Evolutionary conservation across 2,329 filamentous ascomycete species (phyloP).

Genomic region (Pezicula carpinea): DNA sequence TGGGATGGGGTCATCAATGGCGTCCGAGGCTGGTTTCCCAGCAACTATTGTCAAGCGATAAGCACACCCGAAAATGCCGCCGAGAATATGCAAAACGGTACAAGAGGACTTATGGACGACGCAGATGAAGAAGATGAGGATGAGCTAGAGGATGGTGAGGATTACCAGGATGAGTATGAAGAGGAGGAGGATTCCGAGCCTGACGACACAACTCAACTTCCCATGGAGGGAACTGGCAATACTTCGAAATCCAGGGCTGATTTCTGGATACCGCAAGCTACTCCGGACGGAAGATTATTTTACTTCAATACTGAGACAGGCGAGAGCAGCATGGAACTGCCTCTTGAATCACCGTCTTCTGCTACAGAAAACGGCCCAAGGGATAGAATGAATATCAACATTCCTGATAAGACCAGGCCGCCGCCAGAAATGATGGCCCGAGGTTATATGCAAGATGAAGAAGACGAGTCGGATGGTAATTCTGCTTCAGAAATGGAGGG

Average conservation of each 20-base stretch:
- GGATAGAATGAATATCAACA: slow-evolving; percentile 81
- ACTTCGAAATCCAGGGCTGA: slow-evolving; percentile 79
- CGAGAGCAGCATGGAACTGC: slow-evolving; percentile 89
- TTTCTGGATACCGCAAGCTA: slow-evolving; percentile 98
- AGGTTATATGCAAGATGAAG: slow-evolving; percentile 77
- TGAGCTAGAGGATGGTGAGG: slow-evolving; percentile 64
- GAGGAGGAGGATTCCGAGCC: slow-evolving; percentile 64
- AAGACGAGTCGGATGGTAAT: slow-evolving; percentile 77
- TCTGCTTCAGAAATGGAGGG: slow-evolving; percentile 86
- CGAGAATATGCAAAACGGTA: slow-evolving; percentile 53
- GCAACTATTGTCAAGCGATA: slow-evolving; percentile 94
- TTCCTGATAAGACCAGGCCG: slow-evolving; percentile 85
- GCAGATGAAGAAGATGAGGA: slow-evolving; percentile 59
- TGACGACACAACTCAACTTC: slow-evolving; percentile 52
- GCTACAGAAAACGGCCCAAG: slow-evolving; percentile 77
- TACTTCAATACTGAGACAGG: slow-evolving; percentile 99
- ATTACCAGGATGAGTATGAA: slow-evolving; percentile 53
- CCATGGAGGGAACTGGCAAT: slow-evolving; percentile 62
- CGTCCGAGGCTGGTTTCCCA: slow-evolving; percentile 96
- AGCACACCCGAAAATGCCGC: slow-evolving; percentile 68
- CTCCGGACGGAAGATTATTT: slow-evolving; percentile 84
- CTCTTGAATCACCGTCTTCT: slow-evolving; percentile 82
- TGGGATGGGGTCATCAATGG: slow-evolving; percentile 99
- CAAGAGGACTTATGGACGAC: slow-evolving; percentile 47
- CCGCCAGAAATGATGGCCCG: slow-evolving; percentile 88